Percentiles rank a stretch among this genome's conserved stretches.
Conservation (phyloP, 1,139 yeast genomes). For the Taphrina populina region DNA sequence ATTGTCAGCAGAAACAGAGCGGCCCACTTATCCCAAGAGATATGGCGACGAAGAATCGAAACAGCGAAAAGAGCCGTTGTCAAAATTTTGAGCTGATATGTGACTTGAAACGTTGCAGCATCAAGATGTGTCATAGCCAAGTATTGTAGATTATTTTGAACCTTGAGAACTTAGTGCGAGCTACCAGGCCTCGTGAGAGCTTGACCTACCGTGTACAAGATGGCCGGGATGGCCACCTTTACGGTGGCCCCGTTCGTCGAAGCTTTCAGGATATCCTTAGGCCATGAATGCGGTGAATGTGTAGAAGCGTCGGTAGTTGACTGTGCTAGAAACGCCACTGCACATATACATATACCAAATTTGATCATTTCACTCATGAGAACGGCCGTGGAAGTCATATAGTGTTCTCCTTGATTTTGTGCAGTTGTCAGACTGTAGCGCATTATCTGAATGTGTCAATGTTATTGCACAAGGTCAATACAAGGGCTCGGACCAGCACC, state of each 20-base stretch:
- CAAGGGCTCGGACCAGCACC: too few relatives aligned
- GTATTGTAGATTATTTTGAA: constrained; percentile 49
- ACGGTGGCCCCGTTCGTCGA: constrained; percentile 47
- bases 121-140: constrained; percentile 49
- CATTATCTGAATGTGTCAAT: too few relatives aligned
- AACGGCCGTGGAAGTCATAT: constrained; percentile 50
- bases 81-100: constrained; percentile 49
- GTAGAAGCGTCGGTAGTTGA: constrained; percentile 21
- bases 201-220: constrained; percentile 45
- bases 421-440: too few relatives aligned
- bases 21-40: constrained; percentile 46
- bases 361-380: constrained; percentile 49
- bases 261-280: constrained; percentile 37
- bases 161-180: constrained; percentile 44
- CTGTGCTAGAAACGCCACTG: constrained; percentile 38
- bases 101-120: constrained; percentile 51
- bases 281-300: constrained; percentile 30
- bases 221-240: constrained; percentile 49
- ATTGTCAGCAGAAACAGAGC: constrained; percentile 46
- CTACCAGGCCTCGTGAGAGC: constrained; percentile 44
- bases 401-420: constrained; percentile 43
- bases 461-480: too few relatives aligned
- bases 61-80: constrained; percentile 50
- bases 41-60: constrained; percentile 45
- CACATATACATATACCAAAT: constrained; percentile 44